Evolutionary conservation across 2,329 filamentous ascomycete species (phyloP), one percentile per base, ranked within the genome.

Genomic region (Diaporthe ampelina): DNA sequence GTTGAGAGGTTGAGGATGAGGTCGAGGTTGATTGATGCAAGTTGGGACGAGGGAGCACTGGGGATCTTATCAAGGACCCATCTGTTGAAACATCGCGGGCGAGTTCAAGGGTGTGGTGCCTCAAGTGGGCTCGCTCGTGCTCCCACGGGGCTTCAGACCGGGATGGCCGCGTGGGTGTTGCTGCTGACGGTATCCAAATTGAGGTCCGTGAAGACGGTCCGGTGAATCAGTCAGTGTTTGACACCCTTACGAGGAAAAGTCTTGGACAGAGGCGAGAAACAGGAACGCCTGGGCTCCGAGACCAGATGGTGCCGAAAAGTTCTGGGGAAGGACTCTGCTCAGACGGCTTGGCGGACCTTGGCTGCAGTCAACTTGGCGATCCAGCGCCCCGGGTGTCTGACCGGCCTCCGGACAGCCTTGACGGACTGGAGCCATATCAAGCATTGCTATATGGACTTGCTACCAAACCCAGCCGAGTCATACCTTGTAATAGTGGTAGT

Each of bases 311-410:
- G 63, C 63, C 63, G 63, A 67, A 67, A 67, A 67, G 45, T 67
- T 37, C 63, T 67, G 63, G 63, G 45, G 45, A 37, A 52, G 63
- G 63, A 52, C 63, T 67, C 17, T 67, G 70, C 70, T 72, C 70
- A 72, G 70, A 72, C 70, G 67, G 58, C 70, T 72, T 72, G 70
- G 70, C 70, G n/a, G 45, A 24, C 48, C 70, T 67, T 72, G 63
- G 63, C 63, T 37, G 63, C 63, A 67, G 63, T 67, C 58, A 63
- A 67, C 48, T 67, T 67, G 63, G 63, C 63, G 63, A 67, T 67
- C 45, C 63, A 67, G 63, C 45, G 63, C 45, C 63, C 29, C 45
- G 45, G 63, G 29, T 67, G 45, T 67, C 63, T 54, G 63, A 67
- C 63, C 63, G 63, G 21, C 29, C 63, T 52, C 63, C 45, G 63